A percentile compares a stretch with the other conserved stretches of the same genome.
Evolutionary conservation across 2,329 filamentous ascomycete species (phyloP).

Genomic region (Talaromyces piceae): DNA sequence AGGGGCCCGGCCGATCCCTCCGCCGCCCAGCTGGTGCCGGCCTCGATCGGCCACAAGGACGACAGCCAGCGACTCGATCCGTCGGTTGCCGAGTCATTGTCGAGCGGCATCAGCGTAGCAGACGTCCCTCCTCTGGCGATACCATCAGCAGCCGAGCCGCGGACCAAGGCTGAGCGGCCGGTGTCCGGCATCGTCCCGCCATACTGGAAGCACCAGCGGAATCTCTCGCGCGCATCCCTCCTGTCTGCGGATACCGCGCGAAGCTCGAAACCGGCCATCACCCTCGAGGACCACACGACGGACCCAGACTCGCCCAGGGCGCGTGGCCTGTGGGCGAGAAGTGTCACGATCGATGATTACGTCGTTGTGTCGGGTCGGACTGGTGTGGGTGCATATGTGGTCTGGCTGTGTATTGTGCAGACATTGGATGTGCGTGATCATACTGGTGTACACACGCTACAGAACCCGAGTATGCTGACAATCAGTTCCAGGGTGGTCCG

Average conservation of each 20-base stretch:
- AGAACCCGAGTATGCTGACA: slow-evolving; percentile 12
- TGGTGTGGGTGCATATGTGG: slow-evolving; percentile 78
- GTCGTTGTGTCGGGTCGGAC: slow-evolving; percentile 53
- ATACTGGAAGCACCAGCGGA: slow-evolving; percentile 40
- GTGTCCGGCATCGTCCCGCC: slow-evolving; percentile 33
- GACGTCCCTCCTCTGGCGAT: not conserved
- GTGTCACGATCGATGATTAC: slow-evolving; percentile 56
- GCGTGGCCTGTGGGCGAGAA: slow-evolving; percentile 55
- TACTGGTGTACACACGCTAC: not conserved
- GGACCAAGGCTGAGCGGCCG: slow-evolving; percentile 17
- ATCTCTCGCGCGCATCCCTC: slow-evolving; percentile 34
- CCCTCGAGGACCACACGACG: slow-evolving; percentile 57
- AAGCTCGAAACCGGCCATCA: slow-evolving; percentile 38
- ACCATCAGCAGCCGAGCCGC: not conserved
- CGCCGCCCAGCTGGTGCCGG: not conserved
- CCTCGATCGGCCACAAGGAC: not conserved
- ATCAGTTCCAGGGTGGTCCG: slow-evolving; percentile 41
- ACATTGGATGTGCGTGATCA: slow-evolving; percentile 73
- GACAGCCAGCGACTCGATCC: not conserved
- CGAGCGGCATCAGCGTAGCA: not conserved
- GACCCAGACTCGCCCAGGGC: slow-evolving; percentile 49
- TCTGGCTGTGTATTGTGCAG: slow-evolving; percentile 85
- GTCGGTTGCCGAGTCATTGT: not conserved
- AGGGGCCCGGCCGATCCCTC: slow-evolving; percentile 5
- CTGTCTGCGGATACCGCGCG: slow-evolving; percentile 30